Base-by-base conservation (phyloP, 2,329 filamentous ascomycete species). In the Colletotrichum musicola region DNA sequence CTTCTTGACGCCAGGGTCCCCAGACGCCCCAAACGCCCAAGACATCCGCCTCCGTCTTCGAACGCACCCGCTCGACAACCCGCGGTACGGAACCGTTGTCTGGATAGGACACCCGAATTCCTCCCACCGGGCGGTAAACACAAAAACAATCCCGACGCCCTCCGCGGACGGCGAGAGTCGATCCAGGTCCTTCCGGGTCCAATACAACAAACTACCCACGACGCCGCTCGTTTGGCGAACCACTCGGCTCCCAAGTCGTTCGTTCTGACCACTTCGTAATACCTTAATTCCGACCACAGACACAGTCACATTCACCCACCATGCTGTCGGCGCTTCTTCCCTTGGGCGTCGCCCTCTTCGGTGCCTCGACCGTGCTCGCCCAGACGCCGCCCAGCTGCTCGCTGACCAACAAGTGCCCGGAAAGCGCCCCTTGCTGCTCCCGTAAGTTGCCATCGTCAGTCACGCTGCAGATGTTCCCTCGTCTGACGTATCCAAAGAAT, bases 381-480 rank as follows among this genome's bases (percentile, higher is more conserved):
- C 74, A 62, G 73, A 73, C 46, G 27, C 71, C 73, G 22, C 72
- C 80, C 5, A 73, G 74, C 55, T 91, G 89, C 76, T 80, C 81
- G 12, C 75, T 86, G 18, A 77, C 77, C 50, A 81, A 83, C 69
- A 88, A 90, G 72, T 97, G 94, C 77, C 93, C 94, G 9, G 78
- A 90, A 75, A 85, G 88, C 51, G 81, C 88, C n/a, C 93, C 92
- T 35, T 94, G 93, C 83, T 95, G 93, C 79, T 94, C 92, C 67
- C 91, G 92, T 95, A 84, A 84, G 91, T 89, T 20, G 6, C 13
- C 14, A 42, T 16, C 42, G 27, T 9, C 40, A 46, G 4, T 4
- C 20, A 25, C 22, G 40, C 18, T 3, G 20, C 27, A 2, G 6
- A 13, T 16, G 22, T 30, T 16, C n/a, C 27, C 2, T 49, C 38